These are phyloP conservation scores for Turnera subulata DNA, from an alignment of 345 rosid genomes.

Conservation along the genomic window DNA sequence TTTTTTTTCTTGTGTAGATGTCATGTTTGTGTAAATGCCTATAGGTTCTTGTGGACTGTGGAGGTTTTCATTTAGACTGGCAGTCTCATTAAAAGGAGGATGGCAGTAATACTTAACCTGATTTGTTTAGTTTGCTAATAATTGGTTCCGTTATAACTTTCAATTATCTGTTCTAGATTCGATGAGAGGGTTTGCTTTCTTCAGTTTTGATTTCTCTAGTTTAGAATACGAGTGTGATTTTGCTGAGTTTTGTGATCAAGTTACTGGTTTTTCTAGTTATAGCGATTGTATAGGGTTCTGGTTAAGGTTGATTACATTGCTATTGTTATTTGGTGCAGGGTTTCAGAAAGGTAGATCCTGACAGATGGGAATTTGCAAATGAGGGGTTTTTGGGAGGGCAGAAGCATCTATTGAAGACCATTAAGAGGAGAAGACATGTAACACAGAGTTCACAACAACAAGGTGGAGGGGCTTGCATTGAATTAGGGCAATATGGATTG, in stretches of 20 bases:
- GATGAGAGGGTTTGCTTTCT: no score
- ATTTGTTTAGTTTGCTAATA: no score
- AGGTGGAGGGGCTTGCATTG: constrained; percentile 53
- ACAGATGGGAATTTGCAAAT: constrained; percentile 86
- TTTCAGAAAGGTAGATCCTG: constrained; percentile 82
- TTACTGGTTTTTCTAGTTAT: no score
- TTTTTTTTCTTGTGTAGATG: background rate
- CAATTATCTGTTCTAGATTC: no score
- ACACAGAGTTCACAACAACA: constrained; percentile 31
- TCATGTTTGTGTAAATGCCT: constrained; percentile 2
- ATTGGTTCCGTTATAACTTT: no score
- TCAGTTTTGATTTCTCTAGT: no score
- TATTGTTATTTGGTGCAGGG: constrained; percentile 45
- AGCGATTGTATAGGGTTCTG: background rate
- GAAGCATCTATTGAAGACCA: constrained; percentile 66
- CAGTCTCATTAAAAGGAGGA: no score
- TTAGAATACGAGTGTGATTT: no score
- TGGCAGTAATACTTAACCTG: no score
- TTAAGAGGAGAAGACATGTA: constrained; percentile 63
- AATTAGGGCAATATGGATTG: constrained; percentile 61
- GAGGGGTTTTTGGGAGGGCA: constrained; percentile 92
- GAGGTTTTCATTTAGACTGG: no score
- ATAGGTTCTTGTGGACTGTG: no score
- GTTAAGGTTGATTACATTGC: background rate
- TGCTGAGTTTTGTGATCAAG: no score